phyloP scores from a whole-genome alignment of 1,284 basidiomycete species.

The Gastroboletus turbinatus region DNA sequence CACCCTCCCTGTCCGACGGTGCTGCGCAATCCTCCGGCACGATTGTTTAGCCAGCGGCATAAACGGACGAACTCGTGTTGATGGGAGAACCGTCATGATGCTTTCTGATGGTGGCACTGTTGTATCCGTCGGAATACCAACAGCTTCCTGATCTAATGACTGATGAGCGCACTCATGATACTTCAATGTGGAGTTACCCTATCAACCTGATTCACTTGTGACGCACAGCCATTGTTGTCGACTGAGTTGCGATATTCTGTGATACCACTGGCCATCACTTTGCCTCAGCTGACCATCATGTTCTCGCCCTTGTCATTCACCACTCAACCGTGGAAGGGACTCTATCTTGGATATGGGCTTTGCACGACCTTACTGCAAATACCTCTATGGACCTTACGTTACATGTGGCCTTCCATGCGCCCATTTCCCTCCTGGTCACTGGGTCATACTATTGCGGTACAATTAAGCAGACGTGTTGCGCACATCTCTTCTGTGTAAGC shows the following conservation, averaged over 20 bases:
- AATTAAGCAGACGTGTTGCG: neutral
- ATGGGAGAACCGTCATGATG: neutral
- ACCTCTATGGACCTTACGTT: conserved; percentile 44
- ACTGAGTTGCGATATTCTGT: neutral
- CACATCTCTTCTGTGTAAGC: conserved; percentile 16
- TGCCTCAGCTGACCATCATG: neutral
- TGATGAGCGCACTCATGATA: neutral
- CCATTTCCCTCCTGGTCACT: conserved; percentile 29
- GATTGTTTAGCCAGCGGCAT: conserved; percentile 18
- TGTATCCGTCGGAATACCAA: neutral
- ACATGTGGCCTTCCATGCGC: conserved; percentile 24
- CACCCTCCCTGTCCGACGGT: conserved; percentile 26
- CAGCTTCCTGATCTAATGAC: neutral
- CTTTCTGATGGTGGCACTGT: neutral
- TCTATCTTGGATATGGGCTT: conserved; percentile 41
- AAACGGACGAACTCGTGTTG: neutral
- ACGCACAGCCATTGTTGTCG: neutral
- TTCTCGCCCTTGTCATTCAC: neutral
- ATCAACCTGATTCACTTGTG: neutral
- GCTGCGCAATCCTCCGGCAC: conserved; percentile 21
- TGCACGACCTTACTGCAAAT: conserved; percentile 44
- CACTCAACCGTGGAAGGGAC: conserved; percentile 28
- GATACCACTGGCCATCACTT: neutral
- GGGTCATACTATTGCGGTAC: conserved; percentile 10
- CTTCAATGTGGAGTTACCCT: neutral